phyloP scores from a whole-genome alignment of 331 rosid species.

The Erythrophleum ivorense region DNA sequence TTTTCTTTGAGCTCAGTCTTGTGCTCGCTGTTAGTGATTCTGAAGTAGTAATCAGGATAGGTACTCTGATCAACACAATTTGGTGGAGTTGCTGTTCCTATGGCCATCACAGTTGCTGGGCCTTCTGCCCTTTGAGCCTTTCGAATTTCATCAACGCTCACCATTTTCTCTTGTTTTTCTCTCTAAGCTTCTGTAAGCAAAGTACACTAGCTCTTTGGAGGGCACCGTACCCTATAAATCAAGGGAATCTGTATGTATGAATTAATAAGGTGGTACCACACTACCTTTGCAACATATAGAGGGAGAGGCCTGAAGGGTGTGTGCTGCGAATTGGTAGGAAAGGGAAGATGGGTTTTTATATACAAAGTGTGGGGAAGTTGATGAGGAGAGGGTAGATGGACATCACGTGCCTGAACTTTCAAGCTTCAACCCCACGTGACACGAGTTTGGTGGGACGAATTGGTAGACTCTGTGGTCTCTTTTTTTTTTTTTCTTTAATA shows the following conservation, averaged over 20 bases:
- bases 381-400: constrained; percentile 12
- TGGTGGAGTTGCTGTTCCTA: constrained; percentile 62
- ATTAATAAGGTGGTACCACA: background rate
- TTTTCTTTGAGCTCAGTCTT: constrained; percentile 44
- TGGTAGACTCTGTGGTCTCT: background rate
- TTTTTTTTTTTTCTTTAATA: background rate
- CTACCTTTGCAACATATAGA: background rate
- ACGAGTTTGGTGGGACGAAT: constrained; percentile 35
- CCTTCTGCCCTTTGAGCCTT: constrained; percentile 60
- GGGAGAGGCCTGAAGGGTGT: background rate
- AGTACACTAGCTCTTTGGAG: background rate
- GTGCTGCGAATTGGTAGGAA: background rate
- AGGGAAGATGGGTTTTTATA: background rate
- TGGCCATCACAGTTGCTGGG: constrained; percentile 59
- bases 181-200: background rate
- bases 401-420: constrained; percentile 36
- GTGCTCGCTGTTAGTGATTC: constrained; percentile 29
- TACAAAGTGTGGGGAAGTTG: background rate
- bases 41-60: constrained; percentile 64
- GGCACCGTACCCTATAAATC: background rate
- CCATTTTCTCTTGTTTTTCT: constrained; percentile 37
- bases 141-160: constrained; percentile 54
- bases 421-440: constrained; percentile 11
- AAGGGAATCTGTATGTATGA: background rate
- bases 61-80: constrained; percentile 56